phyloP scores from a whole-genome alignment of 2,329 filamentous ascomycete species.

The Fusarium beomiforme region DNA sequence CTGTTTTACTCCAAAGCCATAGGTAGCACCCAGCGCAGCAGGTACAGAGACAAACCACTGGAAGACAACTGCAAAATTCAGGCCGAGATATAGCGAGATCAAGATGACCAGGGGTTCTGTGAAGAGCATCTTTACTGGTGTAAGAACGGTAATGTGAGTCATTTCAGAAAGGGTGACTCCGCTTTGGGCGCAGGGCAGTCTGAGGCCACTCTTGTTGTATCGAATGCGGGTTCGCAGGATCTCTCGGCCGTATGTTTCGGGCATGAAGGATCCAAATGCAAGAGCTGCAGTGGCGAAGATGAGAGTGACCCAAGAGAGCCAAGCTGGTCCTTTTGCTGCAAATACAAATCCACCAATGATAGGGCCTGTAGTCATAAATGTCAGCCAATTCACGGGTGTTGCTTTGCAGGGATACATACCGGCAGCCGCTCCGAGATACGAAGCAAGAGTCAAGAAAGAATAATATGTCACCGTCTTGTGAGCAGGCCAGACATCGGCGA shows the following conservation, averaged over 20 bases:
- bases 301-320: not conserved
- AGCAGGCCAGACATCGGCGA: constrained; percentile 1
- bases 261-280: constrained; percentile 5
- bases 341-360: not conserved
- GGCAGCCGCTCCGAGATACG: not conserved
- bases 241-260: not conserved
- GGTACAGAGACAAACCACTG: constrained; percentile 3
- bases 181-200: not conserved
- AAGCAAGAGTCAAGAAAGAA: not conserved
- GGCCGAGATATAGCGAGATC: not conserved
- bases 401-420: not conserved
- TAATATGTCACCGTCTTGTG: constrained; percentile 2
- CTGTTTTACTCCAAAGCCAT: not conserved
- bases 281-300: not conserved
- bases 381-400: not conserved
- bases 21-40: not conserved
- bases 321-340: not conserved
- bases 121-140: not conserved
- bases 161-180: not conserved
- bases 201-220: not conserved
- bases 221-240: not conserved
- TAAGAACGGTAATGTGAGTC: not conserved
- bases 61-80: not conserved
- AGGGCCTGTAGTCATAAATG: not conserved
- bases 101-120: not conserved